Evolutionary conservation across 2,329 filamentous ascomycete genomes (phyloP), one percentile per base, ranked within the genome.

Genomic region (Ilyonectria sp.): DNA sequence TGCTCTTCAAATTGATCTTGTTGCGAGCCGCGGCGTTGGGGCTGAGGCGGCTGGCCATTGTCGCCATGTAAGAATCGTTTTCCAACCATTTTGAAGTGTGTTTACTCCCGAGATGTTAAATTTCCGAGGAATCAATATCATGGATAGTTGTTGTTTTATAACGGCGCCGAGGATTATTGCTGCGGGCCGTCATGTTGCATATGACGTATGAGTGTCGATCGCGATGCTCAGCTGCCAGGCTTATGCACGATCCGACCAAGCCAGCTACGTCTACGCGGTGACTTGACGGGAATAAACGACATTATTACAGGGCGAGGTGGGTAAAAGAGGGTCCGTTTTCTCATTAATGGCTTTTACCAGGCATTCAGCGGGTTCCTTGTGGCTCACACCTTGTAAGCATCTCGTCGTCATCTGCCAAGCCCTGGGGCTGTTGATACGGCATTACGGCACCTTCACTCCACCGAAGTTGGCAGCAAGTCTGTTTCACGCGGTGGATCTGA

Each of bases 81-180:
- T 8, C 73, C 73, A 44, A 75, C 73, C 73, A 75, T 74, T 2
- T 43, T n/a, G 5, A n/a, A n/a, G 7, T 43, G 2, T 6, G n/a
- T 6, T 43, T 17, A 4, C 5, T 26, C 31, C n/a, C 5, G 40
- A 55, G 4, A 17, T 40, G 37, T 26, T 44, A 4, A 56, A 29
- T 21, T 40, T 5, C 8, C 17, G 6, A 43, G n/a, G n/a, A 44
- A 35, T 31, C 21, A 46, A 43, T 17, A 43, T 8, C 15, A 43
- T 5, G 37, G 6, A 40, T 40, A 6, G 10, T 15, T 17, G 17
- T 40, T 13, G 6, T n/a, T 43, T 43, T n/a, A 17, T 43, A n/a
- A 6, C 15, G 15, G 7, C 7, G 17, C 19, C 40, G 40, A 43
- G 3, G 15, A n/a, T 43, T 43, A 15, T 43, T 43, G 8, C n/a